Evolutionary conservation across 495 filamentous ascomycete species (phyloP), one percentile per base, ranked within the genome.

Genomic region (Staphylotrichum longicolle): DNA sequence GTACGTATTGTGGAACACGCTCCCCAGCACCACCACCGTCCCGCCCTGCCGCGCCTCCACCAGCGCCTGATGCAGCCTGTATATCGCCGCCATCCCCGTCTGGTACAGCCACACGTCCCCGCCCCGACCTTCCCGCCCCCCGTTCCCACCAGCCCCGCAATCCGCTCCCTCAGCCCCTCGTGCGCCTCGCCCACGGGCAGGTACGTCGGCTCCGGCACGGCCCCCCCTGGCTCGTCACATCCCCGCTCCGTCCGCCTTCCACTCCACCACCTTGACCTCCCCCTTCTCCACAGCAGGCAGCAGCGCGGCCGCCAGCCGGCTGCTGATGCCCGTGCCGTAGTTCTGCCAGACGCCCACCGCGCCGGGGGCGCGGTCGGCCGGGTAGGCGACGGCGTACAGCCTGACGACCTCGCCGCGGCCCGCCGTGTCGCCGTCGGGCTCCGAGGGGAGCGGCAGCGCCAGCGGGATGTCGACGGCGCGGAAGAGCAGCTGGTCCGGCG

Each of bases 81-180:
- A 68, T 0, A 83, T 70, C 20, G 76, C 75, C 4, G 72, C 70
- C 82, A 82, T 83, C 5, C 82, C 82, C 7, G 75, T 77, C 9
- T 70, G 67, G 48, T 73, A 79, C 1, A 84, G 61, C 37, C 59
- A 80, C 0, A 84, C 74, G 64, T 83, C 79, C 5, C 61, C 64
- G 56, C 35, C 0, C 12, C 11, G n/a, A 69, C 66, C 1, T 60
- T 54, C 40, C 45, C 47, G 3, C 45, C 49, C 33, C 54, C 20
- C 0, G 76, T 69, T 20, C 70, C 63, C 8, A 77, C 27, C n/a
- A 80, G 56, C 5, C 50, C 56, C 5, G 66, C 65, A 44, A 80
- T 77, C 11, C 78, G 46, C 42, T 69, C 63, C 15, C 71, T 47
- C 50, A 81, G n/a, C 34, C 47, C 46, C 0, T 1, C 5, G 45